A percentile compares a stretch with the other conserved stretches of the same genome.
Conservation (phyloP, 371 early-diverging fungal species). For the Mucor racemosus region DNA sequence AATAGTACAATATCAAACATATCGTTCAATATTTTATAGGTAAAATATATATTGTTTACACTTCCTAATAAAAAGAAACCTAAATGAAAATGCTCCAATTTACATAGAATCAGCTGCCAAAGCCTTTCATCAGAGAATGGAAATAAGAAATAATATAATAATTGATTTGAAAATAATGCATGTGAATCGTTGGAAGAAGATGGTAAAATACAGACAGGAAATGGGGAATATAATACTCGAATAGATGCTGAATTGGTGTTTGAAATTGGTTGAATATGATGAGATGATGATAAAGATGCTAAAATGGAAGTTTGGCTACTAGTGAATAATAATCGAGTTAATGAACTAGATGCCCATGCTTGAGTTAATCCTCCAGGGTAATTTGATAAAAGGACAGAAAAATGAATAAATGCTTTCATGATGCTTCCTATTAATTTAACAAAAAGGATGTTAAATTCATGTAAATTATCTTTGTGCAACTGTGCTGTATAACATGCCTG, state of each 20-base stretch:
- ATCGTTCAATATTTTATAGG: slow-evolving; percentile 59
- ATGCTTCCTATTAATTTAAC: slow-evolving; percentile 38
- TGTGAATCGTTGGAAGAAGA: slow-evolving; percentile 19
- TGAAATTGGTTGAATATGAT: neutral
- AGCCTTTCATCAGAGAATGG: slow-evolving; percentile 59
- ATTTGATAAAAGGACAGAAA: slow-evolving; percentile 43
- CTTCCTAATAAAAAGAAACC: slow-evolving; percentile 69
- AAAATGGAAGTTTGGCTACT: slow-evolving; percentile 17
- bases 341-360: slow-evolving; percentile 22
- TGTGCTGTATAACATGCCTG: slow-evolving; percentile 15
- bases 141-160: slow-evolving; percentile 47
- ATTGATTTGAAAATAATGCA: slow-evolving; percentile 36
- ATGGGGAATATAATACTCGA: slow-evolving; percentile 44
- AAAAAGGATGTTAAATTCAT: neutral
- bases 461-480: neutral
- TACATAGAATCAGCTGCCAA: slow-evolving; percentile 58
- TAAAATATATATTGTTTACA: slow-evolving; percentile 61
- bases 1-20: slow-evolving; percentile 61
- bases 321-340: slow-evolving; percentile 11
- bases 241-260: slow-evolving; percentile 4
- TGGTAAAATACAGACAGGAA: slow-evolving; percentile 40
- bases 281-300: slow-evolving; percentile 14
- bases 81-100: slow-evolving; percentile 61
- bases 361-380: slow-evolving; percentile 28
- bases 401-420: slow-evolving; percentile 58